phyloP scores from a whole-genome alignment of 495 filamentous ascomycete species.

The Chaetomium fimeti region DNA sequence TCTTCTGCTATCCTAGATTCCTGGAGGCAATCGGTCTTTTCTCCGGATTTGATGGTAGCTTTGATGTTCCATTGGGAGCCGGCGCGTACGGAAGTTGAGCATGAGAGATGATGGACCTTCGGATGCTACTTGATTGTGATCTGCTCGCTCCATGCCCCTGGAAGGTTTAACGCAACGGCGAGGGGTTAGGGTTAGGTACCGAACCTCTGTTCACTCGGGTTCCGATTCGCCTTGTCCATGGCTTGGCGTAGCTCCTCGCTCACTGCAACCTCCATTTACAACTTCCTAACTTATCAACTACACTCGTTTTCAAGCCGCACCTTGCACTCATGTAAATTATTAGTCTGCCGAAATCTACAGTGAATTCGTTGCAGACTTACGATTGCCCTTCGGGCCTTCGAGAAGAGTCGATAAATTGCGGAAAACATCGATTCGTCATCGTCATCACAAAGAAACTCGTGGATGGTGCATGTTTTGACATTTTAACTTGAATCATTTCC shows the following conservation, averaged over 20 bases:
- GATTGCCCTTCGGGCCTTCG: too few relatives aligned
- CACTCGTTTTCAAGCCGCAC: too few relatives aligned
- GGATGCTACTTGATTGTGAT: background rate
- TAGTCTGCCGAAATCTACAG: too few relatives aligned
- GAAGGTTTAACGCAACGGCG: background rate
- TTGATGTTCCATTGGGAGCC: slow-evolving; percentile 1
- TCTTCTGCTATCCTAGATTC: background rate
- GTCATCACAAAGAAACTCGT: background rate
- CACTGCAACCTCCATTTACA: background rate
- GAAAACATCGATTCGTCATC: too few relatives aligned
- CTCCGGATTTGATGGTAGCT: background rate
- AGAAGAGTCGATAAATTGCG: too few relatives aligned
- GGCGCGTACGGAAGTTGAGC: background rate
- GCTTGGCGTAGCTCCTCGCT: background rate
- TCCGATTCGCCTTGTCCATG: background rate
- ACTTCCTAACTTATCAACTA: too few relatives aligned
- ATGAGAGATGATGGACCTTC: background rate
- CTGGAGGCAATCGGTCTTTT: background rate
- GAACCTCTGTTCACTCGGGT: background rate
- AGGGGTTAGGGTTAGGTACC: background rate
- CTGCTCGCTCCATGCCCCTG: slow-evolving; percentile 3
- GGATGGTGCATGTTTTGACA: background rate
- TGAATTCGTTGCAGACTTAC: too few relatives aligned
- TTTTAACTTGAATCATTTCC: background rate
- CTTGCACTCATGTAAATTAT: too few relatives aligned